Conservation (phyloP, 352 stramenopile genomes). For the Phytophthora sp. region DNA sequence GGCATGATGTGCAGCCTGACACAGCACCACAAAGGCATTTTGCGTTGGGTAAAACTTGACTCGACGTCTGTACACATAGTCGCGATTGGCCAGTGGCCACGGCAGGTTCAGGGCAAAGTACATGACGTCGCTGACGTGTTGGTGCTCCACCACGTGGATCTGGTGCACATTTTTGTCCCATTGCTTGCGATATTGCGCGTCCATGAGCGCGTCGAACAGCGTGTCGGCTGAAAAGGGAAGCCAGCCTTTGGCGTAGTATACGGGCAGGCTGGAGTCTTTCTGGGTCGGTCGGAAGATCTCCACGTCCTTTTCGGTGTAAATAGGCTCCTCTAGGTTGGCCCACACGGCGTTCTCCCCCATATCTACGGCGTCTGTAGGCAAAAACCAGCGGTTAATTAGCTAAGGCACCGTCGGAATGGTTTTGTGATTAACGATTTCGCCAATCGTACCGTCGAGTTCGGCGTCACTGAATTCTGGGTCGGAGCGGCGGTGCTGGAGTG, state of each 20-base stretch:
- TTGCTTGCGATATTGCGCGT: slow-evolving; percentile 57
- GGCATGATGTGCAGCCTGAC: slow-evolving; percentile 58
- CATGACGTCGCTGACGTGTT: slow-evolving; percentile 63
- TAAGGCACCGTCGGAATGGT: too few species aligned
- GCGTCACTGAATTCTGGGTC: slow-evolving; percentile 68
- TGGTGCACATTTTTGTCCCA: slow-evolving; percentile 67
- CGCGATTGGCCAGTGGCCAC: slow-evolving; percentile 73
- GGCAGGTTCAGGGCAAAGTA: slow-evolving; percentile 63
- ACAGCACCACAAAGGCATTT: slow-evolving; percentile 72
- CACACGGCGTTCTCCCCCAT: slow-evolving; percentile 72
- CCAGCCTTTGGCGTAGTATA: slow-evolving; percentile 80
- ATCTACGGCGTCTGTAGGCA: slow-evolving; percentile 59
- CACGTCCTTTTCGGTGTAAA: slow-evolving; percentile 79
- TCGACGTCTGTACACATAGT: slow-evolving; percentile 82
- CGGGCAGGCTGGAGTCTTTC: slow-evolving; percentile 57
- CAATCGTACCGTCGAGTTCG: slow-evolving; percentile 51
- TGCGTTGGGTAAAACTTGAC: slow-evolving; percentile 61
- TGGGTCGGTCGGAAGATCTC: slow-evolving; percentile 67
- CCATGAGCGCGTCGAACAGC: slow-evolving; percentile 68
- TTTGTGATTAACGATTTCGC: slow-evolving; percentile 16
- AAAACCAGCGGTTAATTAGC: not conserved
- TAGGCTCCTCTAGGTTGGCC: slow-evolving; percentile 64
- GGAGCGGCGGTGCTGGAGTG: slow-evolving; percentile 63
- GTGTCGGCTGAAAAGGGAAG: slow-evolving; percentile 73
- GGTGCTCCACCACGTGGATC: slow-evolving; percentile 52